Evolutionary conservation across 2,329 filamentous ascomycete species (phyloP), one percentile per base, ranked within the genome.

Genomic region (Gliomastix tumulicola): DNA sequence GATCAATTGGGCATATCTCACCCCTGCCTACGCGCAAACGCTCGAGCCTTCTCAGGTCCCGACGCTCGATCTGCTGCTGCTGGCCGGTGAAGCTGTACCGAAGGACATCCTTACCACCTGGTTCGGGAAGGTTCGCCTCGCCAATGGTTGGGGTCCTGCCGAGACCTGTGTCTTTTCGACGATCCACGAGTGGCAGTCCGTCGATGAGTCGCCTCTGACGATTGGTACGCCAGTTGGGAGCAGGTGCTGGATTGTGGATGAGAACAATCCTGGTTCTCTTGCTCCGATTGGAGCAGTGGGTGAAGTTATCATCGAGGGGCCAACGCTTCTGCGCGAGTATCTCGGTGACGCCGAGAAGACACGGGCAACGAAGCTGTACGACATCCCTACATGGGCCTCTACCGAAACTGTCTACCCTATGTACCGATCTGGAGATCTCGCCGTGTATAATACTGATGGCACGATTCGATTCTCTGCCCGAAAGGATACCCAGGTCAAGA

Each of bases 401-500:
- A 12, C n/a, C 17, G 19, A 7, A 18, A 13, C 10, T 10, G n/a
- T n/a, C 9, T 20, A 18, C 15, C 15, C 12, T 7, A 32, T 46
- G 15, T 46, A 44, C 34, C 8, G 21, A 25, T 40, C 44, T 2
- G 37, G 37, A 10, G 44, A 44, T 30, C 34, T 42, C 6, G 41
- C 22, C 7, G 21, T 22, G 13, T 38, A 39, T 17, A 32, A 36
- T 23, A 47, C 49, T 1, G 56, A 66, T 34, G 60, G 62, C 3
- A 48, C 50, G 25, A 47, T 70, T 10, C 43, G 57, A 1, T 68
- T 63, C 35, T 47, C 69, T 34, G 71, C 70, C 32, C 59, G 73
- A 19, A 71, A 71, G 42, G 72, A 77, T 43, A 63, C 62, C 0
- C 72, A 77, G 47, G 63, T 76, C 34, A 78, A 78, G 49, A 50